Base-by-base conservation (phyloP, 1,139 yeast genomes). In the Petasospora fabianii region DNA sequence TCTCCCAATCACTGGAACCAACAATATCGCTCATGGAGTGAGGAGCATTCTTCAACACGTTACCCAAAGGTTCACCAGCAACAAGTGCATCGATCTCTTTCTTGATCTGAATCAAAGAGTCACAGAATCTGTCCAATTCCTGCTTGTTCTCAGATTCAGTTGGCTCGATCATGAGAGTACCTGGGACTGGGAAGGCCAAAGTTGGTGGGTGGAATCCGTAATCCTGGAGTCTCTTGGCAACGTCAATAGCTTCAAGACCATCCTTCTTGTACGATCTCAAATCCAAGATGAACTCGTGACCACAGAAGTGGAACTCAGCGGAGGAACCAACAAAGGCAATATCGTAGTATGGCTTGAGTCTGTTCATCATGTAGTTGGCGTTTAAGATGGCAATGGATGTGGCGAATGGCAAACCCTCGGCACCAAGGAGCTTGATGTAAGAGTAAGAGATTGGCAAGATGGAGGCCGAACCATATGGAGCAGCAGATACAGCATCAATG, bases 161-260 rank as follows among this genome's bases (percentile, higher is more conserved):
- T 43, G 98, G 98, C 66, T 92, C 98, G 50, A 92, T 81, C 98
- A 92, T 92, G 53, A 92, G 73, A 4, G 98, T 92, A 46, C 95
- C 95, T 11, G 97, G 90, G 38, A 92, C 96, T 17, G 98, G 98
- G 85, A 94, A 92, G 2, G 97, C 92, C 87, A 92, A 81, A 35
- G 98, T 92, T 51, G 98, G 98, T 1, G 97, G 97, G 64, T 92
- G 98, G 80, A 92, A 92, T 2, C 97, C 97, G 60, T 90, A 92
- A 66, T 92, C 98, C 65, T 92, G 97, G 47, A 92, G 75, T 64
- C 98, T 79, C 70, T 92, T 92, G 44, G 98, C 97, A 45, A 92
- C 81, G 61, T 92, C 98, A 55, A 90, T 87, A 19, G 97, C 97
- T 64, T 92, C 97, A 43, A 92, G 69, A 16, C 96, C 96, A 37